phyloP scores from a whole-genome alignment of 1,139 yeast species.

The Blastobotrys serpentis region DNA sequence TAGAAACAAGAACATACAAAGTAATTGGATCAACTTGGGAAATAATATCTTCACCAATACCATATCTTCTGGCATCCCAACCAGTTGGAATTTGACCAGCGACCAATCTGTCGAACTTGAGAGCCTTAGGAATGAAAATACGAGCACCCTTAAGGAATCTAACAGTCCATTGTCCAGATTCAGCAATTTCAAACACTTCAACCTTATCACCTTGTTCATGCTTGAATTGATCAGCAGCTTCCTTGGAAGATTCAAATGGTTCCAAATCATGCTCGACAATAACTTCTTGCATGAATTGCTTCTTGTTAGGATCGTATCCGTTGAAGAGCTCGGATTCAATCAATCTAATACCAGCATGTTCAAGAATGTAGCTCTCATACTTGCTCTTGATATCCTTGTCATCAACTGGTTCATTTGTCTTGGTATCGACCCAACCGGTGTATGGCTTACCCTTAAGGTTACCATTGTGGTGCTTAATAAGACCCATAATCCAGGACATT shows the following conservation, averaged over 20 bases:
- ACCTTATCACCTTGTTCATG: slow-evolving; percentile 92
- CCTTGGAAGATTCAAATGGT: slow-evolving; percentile 91
- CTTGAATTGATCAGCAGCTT: slow-evolving; percentile 92
- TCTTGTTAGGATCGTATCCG: slow-evolving; percentile 93
- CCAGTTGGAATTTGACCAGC: slow-evolving; percentile 99
- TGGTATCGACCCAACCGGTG: slow-evolving; percentile 97
- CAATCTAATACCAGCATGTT: slow-evolving; percentile 93
- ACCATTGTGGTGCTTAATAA: slow-evolving; percentile 92
- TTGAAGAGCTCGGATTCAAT: slow-evolving; percentile 92
- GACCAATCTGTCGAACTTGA: slow-evolving; percentile 90
- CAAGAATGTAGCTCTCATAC: slow-evolving; percentile 84
- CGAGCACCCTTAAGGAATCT: slow-evolving; percentile 90
- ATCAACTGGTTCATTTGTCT: slow-evolving; percentile 88
- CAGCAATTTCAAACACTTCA: slow-evolving; percentile 86
- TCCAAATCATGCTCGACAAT: slow-evolving; percentile 95
- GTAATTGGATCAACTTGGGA: slow-evolving; percentile 96
- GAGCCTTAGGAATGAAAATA: slow-evolving; percentile 89
- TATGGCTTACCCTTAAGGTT: slow-evolving; percentile 82
- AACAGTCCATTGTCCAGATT: slow-evolving; percentile 89
- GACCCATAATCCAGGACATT: slow-evolving; percentile 99
- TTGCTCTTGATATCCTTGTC: slow-evolving; percentile 90
- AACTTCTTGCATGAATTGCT: slow-evolving; percentile 90
- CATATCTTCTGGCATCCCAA: slow-evolving; percentile 94
- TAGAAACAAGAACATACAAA: slow-evolving; percentile 85
- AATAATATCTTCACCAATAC: slow-evolving; percentile 90